Conservation (phyloP, 2,329 filamentous ascomycete species). For the Cyclaneusma minus region DNA sequence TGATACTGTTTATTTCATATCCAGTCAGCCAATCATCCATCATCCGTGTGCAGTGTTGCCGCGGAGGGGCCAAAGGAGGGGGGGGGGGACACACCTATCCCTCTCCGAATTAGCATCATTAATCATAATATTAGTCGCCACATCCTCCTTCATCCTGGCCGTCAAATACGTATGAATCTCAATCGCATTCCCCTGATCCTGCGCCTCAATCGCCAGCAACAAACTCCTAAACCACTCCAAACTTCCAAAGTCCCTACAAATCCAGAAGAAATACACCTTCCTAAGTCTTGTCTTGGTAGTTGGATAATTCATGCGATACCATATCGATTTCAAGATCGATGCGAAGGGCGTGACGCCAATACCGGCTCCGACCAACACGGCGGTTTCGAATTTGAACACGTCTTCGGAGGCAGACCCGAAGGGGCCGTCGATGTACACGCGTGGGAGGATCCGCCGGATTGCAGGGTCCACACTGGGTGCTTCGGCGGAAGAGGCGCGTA, state of each 20-base stretch:
- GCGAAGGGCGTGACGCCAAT: constrained; percentile 81
- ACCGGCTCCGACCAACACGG: constrained; percentile 65
- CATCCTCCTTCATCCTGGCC: constrained; percentile 72
- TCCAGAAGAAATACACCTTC: constrained; percentile 91
- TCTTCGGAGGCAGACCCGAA: constrained; percentile 79
- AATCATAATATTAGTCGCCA: constrained; percentile 86
- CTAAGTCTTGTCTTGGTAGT: constrained; percentile 63
- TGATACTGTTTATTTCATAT: too few species aligned
- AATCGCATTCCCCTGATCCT: constrained; percentile 70
- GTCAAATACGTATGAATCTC: constrained; percentile 85
- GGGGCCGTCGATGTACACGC: constrained; percentile 71
- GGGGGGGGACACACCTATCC: too few species aligned
- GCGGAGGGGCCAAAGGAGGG: too few species aligned
- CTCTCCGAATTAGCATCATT: constrained; percentile 75
- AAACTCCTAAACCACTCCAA: constrained; percentile 85
- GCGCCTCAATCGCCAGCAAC: constrained; percentile 70
- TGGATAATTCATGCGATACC: constrained; percentile 85
- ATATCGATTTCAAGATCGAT: constrained; percentile 79
- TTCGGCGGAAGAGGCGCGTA: constrained; percentile 36
- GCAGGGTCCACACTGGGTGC: constrained; percentile 47
- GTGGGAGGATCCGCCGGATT: constrained; percentile 57
- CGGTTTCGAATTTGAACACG: constrained; percentile 77
- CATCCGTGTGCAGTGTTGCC: too few species aligned
- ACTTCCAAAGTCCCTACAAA: constrained; percentile 74
- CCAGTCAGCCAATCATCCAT: too few species aligned